Conservation (phyloP, 169 alveolate genomes). For the Theileria parva region DNA sequence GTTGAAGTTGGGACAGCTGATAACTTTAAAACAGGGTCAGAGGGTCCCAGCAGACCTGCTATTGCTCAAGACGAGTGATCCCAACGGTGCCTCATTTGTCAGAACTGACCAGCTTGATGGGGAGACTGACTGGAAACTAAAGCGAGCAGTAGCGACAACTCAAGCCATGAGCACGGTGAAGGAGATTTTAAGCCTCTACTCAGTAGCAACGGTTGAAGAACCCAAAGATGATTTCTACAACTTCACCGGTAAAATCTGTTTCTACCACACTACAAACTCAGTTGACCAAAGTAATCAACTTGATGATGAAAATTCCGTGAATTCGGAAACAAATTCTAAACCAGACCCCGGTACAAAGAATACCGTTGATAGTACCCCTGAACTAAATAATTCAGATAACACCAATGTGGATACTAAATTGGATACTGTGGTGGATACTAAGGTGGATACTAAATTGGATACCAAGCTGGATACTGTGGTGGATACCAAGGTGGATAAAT, state of each 20-base stretch:
- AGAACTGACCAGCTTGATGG: constrained; percentile 99
- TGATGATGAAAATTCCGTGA: not conserved
- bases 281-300: not conserved
- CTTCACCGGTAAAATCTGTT: constrained; percentile 83
- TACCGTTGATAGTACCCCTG: not conserved
- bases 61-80: constrained; percentile 80
- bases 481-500: not conserved
- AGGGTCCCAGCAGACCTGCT: constrained; percentile 97
- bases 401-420: too few species aligned
- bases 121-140: constrained; percentile 99
- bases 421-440: constrained; percentile 7
- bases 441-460: not conserved
- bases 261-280: constrained; percentile 19
- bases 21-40: constrained; percentile 87
- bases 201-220: constrained; percentile 78
- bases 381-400: too few species aligned
- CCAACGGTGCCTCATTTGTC: constrained; percentile 77
- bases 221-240: constrained; percentile 87
- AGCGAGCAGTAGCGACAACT: constrained; percentile 87
- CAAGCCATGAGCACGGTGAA: constrained; percentile 75
- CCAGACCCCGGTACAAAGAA: not conserved
- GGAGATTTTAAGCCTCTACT: constrained; percentile 71
- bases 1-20: constrained; percentile 89
- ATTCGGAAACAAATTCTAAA: not conserved
- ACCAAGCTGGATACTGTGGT: not conserved